These are phyloP conservation scores for Pseudocercospora pini-densiflorae DNA, from an alignment of 2,329 filamentous ascomycete genomes.

Conservation along the genomic window DNA sequence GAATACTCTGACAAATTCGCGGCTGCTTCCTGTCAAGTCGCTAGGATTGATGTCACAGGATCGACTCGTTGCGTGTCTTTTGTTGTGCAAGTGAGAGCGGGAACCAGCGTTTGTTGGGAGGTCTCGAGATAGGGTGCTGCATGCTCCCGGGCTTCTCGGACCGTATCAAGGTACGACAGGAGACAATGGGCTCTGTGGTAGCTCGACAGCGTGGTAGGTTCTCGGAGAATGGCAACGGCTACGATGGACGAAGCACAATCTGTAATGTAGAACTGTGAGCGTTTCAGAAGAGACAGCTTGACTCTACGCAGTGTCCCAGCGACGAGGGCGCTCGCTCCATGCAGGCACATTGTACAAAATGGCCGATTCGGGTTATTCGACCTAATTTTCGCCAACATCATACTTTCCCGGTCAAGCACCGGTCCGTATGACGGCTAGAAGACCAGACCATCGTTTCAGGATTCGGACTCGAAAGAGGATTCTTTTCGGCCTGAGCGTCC, in stretches of 20 bases:
- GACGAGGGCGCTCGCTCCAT: not conserved
- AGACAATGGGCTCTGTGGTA: conserved; percentile 5
- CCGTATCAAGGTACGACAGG: conserved; percentile 14
- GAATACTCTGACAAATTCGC: conserved; percentile 27
- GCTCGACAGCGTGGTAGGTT: not conserved
- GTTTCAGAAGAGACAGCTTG: not conserved
- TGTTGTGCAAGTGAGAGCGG: conserved; percentile 24
- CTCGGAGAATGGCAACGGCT: not conserved
- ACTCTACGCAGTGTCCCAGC: conserved; percentile 1
- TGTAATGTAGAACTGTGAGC: not conserved
- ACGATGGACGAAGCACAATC: conserved; percentile 8
- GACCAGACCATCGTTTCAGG: conserved; percentile 11
- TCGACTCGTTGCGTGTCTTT: conserved; percentile 17
- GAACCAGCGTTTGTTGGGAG: conserved; percentile 23
- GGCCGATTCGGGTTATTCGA: not conserved
- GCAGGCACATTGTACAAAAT: not conserved
- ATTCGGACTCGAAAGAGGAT: conserved; percentile 4
- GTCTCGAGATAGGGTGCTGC: conserved; percentile 18
- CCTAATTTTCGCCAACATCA: not conserved
- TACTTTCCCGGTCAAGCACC: not conserved
- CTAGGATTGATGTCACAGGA: conserved; percentile 19
- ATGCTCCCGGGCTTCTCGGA: conserved; percentile 20
- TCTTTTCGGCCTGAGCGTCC: conserved; percentile 11
- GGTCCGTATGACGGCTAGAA: conserved; percentile 17
- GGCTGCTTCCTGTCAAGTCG: conserved; percentile 10